These are phyloP conservation scores for Suaeda aralocaspica DNA, from an alignment of 148 eudicot genomes.

Conservation along the genomic window DNA sequence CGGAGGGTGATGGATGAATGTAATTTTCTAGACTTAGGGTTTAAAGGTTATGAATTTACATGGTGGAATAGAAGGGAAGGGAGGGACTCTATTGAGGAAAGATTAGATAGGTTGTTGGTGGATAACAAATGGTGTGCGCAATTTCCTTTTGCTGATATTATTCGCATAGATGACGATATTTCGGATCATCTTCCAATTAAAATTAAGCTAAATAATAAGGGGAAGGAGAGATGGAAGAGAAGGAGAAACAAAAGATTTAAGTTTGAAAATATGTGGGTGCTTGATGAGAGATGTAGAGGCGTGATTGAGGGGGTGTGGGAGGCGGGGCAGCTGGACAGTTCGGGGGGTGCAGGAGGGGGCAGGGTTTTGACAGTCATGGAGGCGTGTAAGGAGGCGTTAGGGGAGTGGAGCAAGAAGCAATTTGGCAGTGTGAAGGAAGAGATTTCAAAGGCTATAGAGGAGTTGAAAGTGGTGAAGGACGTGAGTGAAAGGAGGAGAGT, in stretches of 20 bases:
- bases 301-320: not conserved
- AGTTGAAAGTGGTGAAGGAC: not conserved
- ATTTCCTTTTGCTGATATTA: not conserved
- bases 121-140: not conserved
- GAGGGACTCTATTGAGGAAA: too few species aligned
- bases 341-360: not conserved
- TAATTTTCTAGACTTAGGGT: not conserved
- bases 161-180: not conserved
- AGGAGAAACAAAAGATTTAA: not conserved
- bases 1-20: not conserved
- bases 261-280: not conserved
- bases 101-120: not conserved
- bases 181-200: not conserved
- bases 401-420: not conserved
- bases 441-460: not conserved
- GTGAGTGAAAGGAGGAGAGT: not conserved
- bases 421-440: not conserved
- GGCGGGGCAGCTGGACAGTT: not conserved
- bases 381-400: not conserved
- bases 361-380: too few species aligned
- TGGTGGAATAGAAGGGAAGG: not conserved
- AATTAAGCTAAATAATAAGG: not conserved
- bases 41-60: not conserved
- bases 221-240: not conserved
- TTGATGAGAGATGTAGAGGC: not conserved